Conservation (phyloP, 371 early-diverging fungal genomes). For the Batkoa obscura region DNA sequence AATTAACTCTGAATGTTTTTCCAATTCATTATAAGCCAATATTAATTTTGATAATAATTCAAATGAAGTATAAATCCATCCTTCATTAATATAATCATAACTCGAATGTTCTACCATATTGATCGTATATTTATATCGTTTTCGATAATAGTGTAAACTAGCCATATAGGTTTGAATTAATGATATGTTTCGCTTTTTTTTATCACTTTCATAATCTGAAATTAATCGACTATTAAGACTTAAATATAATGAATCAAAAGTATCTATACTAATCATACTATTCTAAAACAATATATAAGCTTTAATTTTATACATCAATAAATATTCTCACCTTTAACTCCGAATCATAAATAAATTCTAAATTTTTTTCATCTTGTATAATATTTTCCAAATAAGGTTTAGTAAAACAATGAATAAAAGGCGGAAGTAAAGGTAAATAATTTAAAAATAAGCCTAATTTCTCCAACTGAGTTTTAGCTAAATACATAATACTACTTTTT, state of each 20-base stretch:
- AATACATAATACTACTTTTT: constrained; percentile 54
- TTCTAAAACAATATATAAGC: no score
- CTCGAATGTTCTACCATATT: neutral
- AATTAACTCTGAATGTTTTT: no score
- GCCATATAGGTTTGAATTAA: neutral
- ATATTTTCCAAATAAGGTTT: neutral
- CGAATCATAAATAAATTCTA: no score
- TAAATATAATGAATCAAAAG: neutral
- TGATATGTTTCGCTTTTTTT: neutral
- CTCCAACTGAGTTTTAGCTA: constrained; percentile 56
- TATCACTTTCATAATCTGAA: neutral
- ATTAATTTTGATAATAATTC: no score
- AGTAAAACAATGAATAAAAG: constrained; percentile 14
- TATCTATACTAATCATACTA: neutral
- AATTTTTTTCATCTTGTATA: no score
- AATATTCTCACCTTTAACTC: no score
- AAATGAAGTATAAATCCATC: neutral
- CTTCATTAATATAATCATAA: neutral
- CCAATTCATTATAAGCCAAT: no score
- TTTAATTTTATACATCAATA: no score
- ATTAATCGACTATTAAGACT: neutral
- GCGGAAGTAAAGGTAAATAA: constrained; percentile 26
- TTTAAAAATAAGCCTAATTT: constrained; percentile 39
- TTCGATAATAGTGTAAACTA: neutral
- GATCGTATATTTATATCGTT: neutral